Evolutionary conservation across 192 early-diverging fungal genomes (phyloP).

Genomic region (Cetraspora pellucida): DNA sequence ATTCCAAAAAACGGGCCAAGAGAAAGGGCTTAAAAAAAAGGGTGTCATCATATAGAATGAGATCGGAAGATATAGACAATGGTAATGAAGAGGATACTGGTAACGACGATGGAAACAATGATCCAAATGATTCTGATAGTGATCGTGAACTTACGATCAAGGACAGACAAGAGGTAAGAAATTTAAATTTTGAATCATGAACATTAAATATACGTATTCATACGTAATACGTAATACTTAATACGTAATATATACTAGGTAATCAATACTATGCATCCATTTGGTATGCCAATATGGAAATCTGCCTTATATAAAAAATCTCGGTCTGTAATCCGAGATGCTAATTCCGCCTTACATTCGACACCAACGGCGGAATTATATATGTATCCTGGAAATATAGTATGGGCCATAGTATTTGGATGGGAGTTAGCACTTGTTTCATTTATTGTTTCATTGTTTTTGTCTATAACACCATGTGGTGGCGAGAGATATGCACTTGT

Average conservation of each 20-base stretch:
- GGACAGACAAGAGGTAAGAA: slow-evolving; percentile 31
- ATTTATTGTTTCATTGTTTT: slow-evolving; percentile 58
- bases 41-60: neutral
- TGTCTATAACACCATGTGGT: slow-evolving; percentile 58
- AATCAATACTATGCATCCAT: slow-evolving; percentile 84
- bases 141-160: slow-evolving; percentile 26
- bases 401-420: slow-evolving; percentile 86
- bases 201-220: neutral
- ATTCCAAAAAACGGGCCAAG: neutral
- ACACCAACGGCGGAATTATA: slow-evolving; percentile 68
- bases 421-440: slow-evolving; percentile 84
- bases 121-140: neutral
- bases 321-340: slow-evolving; percentile 79
- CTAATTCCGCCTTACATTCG: slow-evolving; percentile 81
- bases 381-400: slow-evolving; percentile 81
- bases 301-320: slow-evolving; percentile 95
- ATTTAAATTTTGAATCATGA: neutral
- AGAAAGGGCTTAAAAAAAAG: neutral
- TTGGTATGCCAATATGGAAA: slow-evolving; percentile 96
- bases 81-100: neutral
- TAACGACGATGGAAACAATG: neutral
- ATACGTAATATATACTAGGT: slow-evolving; percentile 46
- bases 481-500: slow-evolving; percentile 66
- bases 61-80: neutral
- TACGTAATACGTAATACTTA: neutral